A percentile compares a stretch with the other conserved stretches of the same genome.
Conservation (phyloP, 257 asterid genomes). For the Rubia yunnanensis region DNA sequence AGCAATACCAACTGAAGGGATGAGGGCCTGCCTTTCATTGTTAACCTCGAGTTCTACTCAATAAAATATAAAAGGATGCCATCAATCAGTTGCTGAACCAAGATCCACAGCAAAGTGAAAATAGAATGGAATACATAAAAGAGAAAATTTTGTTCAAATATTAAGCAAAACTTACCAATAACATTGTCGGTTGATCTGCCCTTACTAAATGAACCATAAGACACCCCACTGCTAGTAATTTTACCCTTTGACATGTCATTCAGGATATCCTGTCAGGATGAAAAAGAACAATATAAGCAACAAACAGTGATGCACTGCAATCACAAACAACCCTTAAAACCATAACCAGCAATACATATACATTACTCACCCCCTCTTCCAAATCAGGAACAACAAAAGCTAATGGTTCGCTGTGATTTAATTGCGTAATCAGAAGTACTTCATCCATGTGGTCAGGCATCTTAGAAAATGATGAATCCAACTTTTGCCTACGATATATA, state of each 20-base stretch:
- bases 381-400: conserved; percentile 79
- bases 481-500: conserved; percentile 67
- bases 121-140: not conserved
- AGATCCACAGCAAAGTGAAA: not conserved
- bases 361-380: conserved; percentile 70
- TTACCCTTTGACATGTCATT: conserved; percentile 72
- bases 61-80: conserved; percentile 17
- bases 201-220: conserved; percentile 39
- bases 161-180: conserved; percentile 36
- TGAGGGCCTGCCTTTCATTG: conserved; percentile 27
- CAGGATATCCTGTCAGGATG: conserved; percentile 44
- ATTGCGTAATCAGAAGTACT: conserved; percentile 50
- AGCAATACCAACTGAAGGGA: conserved; percentile 22
- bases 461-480: conserved; percentile 33
- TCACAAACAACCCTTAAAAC: not conserved
- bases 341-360: not conserved
- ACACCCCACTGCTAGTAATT: conserved; percentile 61
- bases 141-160: not conserved
- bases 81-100: not conserved
- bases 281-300: not conserved
- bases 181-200: conserved; percentile 49
- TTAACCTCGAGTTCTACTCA: conserved; percentile 33
- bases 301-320: not conserved
- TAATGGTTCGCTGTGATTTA: conserved; percentile 50
- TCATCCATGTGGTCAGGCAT: conserved; percentile 63